phyloP scores from a whole-genome alignment of 805 yeast genomes.

The Debaryomyces tyrocola region DNA sequence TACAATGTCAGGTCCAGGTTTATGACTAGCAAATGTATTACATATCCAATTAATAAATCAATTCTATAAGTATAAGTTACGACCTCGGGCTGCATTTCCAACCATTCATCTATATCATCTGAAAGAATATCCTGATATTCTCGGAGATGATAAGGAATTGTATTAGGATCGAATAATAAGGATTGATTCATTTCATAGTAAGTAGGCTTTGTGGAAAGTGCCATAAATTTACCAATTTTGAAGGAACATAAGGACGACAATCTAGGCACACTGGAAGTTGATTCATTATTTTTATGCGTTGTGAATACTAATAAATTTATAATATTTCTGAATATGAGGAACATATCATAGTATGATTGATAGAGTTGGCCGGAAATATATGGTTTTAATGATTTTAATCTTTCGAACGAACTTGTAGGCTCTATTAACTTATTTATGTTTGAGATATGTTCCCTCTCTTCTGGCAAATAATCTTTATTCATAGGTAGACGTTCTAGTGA shows the following conservation, averaged over 20 bases:
- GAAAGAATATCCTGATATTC: constrained; percentile 20
- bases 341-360: constrained; percentile 30
- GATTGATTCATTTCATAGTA: constrained; percentile 31
- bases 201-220: constrained; percentile 32
- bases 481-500: neutral
- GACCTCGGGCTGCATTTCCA: constrained; percentile 29
- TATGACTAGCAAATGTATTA: constrained; percentile 32
- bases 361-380: constrained; percentile 26
- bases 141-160: constrained; percentile 23
- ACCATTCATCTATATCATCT: constrained; percentile 39
- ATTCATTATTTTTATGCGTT: neutral
- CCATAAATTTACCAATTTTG: constrained; percentile 35
- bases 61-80: constrained; percentile 19
- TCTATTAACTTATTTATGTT: constrained; percentile 1
- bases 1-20: constrained; percentile 33
- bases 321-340: constrained; percentile 27
- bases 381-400: constrained; percentile 26
- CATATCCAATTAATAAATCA: constrained; percentile 33
- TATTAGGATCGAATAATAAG: constrained; percentile 23
- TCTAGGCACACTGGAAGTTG: constrained; percentile 2
- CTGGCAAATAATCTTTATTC: neutral
- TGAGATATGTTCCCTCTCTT: neutral
- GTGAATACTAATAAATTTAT: constrained; percentile 14
- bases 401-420: constrained; percentile 18
- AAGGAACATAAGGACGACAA: constrained; percentile 22